These are phyloP conservation scores for Neophaeococcomyces mojaviensis DNA, from an alignment of 2,329 filamentous ascomycete genomes.

Conservation along the genomic window DNA sequence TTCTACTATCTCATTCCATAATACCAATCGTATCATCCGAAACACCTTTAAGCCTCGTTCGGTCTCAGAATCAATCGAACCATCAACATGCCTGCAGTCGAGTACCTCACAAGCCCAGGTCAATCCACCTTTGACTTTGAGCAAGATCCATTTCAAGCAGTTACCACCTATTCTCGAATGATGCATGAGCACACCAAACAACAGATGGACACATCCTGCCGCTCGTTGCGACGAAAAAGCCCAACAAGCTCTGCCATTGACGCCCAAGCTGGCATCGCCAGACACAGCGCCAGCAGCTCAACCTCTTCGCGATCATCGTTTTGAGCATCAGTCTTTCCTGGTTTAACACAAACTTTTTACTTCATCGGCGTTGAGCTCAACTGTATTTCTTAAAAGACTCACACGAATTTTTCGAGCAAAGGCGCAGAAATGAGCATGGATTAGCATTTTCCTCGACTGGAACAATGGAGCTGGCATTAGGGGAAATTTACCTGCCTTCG, in stretches of 20 bases:
- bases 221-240: slow-evolving; percentile 35
- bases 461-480: too few species aligned
- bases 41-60: too few species aligned
- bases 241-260: slow-evolving; percentile 10
- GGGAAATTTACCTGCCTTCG: too few species aligned
- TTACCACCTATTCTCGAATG: slow-evolving; percentile 46
- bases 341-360: not conserved
- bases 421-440: too few species aligned
- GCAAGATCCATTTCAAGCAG: slow-evolving; percentile 19
- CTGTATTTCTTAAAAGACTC: too few species aligned
- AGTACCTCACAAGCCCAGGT: slow-evolving; percentile 17
- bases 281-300: slow-evolving; percentile 15
- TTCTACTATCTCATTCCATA: too few species aligned
- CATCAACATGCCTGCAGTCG: slow-evolving; percentile 19
- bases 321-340: slow-evolving; percentile 5
- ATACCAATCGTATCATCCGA: too few species aligned
- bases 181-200: slow-evolving; percentile 61
- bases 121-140: slow-evolving; percentile 16
- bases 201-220: slow-evolving; percentile 54
- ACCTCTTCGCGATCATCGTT: slow-evolving; percentile 19
- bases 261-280: slow-evolving; percentile 13
- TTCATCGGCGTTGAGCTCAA: not conserved
- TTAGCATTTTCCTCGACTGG: too few species aligned
- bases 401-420: too few species aligned
- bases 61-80: not conserved